phyloP scores from a whole-genome alignment of 805 yeast genomes.

The Pichia thaimueangensis region DNA sequence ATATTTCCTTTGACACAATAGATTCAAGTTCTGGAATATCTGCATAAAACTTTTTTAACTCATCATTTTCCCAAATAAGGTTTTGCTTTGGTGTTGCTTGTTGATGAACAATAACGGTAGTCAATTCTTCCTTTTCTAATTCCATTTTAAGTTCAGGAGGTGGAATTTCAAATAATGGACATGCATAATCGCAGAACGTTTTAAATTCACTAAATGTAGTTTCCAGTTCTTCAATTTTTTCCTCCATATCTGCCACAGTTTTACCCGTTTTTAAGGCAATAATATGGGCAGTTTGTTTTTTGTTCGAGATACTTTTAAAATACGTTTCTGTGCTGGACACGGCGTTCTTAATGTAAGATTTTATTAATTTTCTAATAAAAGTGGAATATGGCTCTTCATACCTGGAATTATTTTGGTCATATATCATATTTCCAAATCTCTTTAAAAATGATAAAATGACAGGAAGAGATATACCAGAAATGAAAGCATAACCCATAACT shows the following conservation, averaged over 20 bases:
- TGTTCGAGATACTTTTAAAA: constrained; percentile 31
- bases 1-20: constrained; percentile 26
- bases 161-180: constrained; percentile 34
- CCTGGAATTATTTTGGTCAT: constrained; percentile 24
- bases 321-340: constrained; percentile 31
- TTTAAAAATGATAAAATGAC: constrained; percentile 46
- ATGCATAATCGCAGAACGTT: constrained; percentile 36
- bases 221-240: constrained; percentile 24
- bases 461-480: constrained; percentile 23
- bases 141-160: constrained; percentile 32
- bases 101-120: constrained; percentile 15
- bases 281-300: constrained; percentile 38
- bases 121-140: constrained; percentile 21
- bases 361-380: constrained; percentile 33
- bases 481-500: constrained; percentile 34
- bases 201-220: constrained; percentile 37
- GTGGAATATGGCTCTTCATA: constrained; percentile 4
- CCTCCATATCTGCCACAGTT: constrained; percentile 32
- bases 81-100: constrained; percentile 12
- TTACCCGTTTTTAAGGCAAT: constrained; percentile 66
- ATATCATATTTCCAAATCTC: constrained; percentile 34
- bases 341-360: constrained; percentile 38
- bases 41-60: constrained; percentile 59
- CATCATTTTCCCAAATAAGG: constrained; percentile 57
- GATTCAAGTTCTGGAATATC: constrained; percentile 39